These are phyloP conservation scores for Fusarium euwallaceae DNA, from an alignment of 2,329 filamentous ascomycete genomes.

Conservation along the genomic window DNA sequence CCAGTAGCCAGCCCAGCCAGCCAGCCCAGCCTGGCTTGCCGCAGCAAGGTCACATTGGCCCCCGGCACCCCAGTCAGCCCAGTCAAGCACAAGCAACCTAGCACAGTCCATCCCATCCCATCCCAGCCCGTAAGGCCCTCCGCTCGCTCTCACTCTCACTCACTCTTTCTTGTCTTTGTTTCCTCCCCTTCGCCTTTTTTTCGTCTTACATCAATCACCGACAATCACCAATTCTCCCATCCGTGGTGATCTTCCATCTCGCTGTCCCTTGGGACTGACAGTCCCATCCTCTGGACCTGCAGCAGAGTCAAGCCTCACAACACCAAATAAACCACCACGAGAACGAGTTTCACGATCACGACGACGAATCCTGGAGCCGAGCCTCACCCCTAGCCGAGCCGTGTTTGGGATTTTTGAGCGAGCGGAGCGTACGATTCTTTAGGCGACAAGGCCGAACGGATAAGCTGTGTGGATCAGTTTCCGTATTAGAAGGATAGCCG, in stretches of 20 bases:
- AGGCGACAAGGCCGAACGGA: not conserved
- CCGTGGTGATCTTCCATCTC: conserved; percentile 4
- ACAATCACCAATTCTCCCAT: conserved; percentile 8
- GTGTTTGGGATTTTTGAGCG: not conserved
- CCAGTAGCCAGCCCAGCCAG: not conserved
- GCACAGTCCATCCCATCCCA: not conserved
- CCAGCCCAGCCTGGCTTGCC: conserved; percentile 27
- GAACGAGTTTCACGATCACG: conserved; percentile 11
- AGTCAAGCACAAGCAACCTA: not conserved
- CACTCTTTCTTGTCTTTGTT: conserved; percentile 33
- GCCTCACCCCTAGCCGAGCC: not conserved
- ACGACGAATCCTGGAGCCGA: not conserved
- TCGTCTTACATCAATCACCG: conserved; percentile 16
- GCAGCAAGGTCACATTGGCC: conserved; percentile 36
- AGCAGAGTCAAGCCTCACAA: not conserved
- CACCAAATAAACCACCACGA: conserved; percentile 1
- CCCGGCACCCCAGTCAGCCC: conserved; percentile 6
- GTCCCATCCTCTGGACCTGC: conserved; percentile 11
- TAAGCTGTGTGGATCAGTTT: not conserved
- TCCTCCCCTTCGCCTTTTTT: conserved; percentile 15
- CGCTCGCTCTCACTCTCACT: not conserved
- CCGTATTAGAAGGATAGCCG: not conserved
- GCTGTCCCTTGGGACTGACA: conserved; percentile 24
- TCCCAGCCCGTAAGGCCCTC: not conserved
- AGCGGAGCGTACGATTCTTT: not conserved